Base-by-base conservation (phyloP, 116 monocot species). In the Posidonia oceanica region DNA sequence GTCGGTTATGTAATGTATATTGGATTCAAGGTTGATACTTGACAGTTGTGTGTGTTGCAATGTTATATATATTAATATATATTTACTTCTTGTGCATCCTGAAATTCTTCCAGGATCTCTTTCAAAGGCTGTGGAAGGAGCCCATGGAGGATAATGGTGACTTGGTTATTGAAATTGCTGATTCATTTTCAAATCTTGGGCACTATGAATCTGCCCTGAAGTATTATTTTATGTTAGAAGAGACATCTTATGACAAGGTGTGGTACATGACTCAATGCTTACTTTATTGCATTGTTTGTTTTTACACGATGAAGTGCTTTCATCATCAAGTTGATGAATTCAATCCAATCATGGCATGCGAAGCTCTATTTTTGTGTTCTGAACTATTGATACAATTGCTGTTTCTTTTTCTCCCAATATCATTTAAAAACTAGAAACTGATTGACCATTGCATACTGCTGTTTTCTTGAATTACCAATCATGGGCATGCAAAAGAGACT, bases 101-200 rank as follows among this genome's bases (percentile, higher is more conserved):
- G 36, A 37, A 16, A 61, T 55, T 44, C 3, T 70, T 71, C 73
- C 82, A 92, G 92, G 67, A 55, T 73, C 64, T 87, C 18, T 76
- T 90, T 69, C 69, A 81, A 52, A 64, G 82, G 64, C 51, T 87
- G 51, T 76, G 59, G 52, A 64, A 74, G 52, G 88, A 82, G 39
- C 42, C 60, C 62, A 38, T 71, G 52, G 70, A 81, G 77, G 71
- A 81, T 54, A 63, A 79, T 64, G 48, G 15, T 60, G 81, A 76
- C 40, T 75, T 80, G 63, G 68, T 92, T 72, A 71, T 69, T 67
- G 97, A 92, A 79, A 83, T 87, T 82, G 97, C 87, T 18, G 74
- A 82, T 65, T 76, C 83, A 39, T 83, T 88, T 60, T 59, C 68
- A 52, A 68, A 69, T 51, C 67, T 97, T 70, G 83, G 77, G 20